phyloP scores from a whole-genome alignment of 768 basidiomycete genomes.

The Rhizopogon roseolus region DNA sequence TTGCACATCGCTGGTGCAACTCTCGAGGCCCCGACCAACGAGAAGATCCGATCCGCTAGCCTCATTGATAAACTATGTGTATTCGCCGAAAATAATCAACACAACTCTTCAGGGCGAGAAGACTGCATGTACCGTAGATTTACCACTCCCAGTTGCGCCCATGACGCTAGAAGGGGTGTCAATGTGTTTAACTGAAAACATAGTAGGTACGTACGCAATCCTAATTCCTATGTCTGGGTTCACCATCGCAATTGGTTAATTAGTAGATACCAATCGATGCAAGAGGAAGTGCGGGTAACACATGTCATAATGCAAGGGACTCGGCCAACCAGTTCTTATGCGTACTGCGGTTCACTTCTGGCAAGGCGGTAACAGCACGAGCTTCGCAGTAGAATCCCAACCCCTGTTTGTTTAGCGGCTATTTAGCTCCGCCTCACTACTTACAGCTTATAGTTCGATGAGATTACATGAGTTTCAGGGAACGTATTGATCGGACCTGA shows the following conservation, averaged over 20 bases:
- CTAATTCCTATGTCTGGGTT: conserved; percentile 22
- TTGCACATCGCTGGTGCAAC: conserved; percentile 46
- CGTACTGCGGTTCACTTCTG: background rate
- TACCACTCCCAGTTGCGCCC: conserved; percentile 30
- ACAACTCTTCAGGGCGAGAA: too few relatives aligned
- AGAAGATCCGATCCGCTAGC: conserved; percentile 44
- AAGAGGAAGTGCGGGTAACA: background rate
- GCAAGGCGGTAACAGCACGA: too few relatives aligned
- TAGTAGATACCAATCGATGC: background rate
- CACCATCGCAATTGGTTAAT: conserved; percentile 14
- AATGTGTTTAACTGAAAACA: background rate
- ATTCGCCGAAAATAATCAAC: conserved; percentile 1
- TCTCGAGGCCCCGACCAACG: conserved; percentile 42
- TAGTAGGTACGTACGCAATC: conserved; percentile 21
- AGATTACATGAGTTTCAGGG: too few relatives aligned
- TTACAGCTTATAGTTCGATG: too few relatives aligned
- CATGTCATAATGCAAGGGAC: too few relatives aligned
- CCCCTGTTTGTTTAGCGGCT: too few relatives aligned
- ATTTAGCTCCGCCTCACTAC: too few relatives aligned
- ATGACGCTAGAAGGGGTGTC: conserved; percentile 17
- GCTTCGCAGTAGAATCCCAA: too few relatives aligned
- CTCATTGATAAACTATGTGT: conserved; percentile 46
- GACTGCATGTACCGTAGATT: conserved; percentile 24
- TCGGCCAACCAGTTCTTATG: background rate
- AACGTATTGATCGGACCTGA: too few relatives aligned